phyloP scores from a whole-genome alignment of 441 rosid genomes.

The Mallotus japonicus region DNA sequence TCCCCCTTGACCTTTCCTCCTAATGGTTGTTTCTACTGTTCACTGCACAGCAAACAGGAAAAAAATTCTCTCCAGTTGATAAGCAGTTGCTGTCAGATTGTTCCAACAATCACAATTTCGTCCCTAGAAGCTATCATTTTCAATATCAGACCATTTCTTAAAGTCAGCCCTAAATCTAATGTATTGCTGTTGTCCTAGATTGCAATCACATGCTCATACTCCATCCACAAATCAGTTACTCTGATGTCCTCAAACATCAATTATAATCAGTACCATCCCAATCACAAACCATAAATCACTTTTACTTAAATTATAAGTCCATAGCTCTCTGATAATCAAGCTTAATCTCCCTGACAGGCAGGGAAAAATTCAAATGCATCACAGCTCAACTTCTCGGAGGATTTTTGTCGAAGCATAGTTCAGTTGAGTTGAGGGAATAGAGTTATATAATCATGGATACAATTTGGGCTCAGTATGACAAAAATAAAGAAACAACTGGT shows the following conservation, averaged over 20 bases:
- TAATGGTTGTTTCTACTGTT: not conserved
- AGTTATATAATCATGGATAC: not conserved
- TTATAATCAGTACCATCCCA: not conserved
- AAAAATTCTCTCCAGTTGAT: not conserved
- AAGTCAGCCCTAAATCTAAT: conserved; percentile 1
- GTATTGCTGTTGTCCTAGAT: not conserved
- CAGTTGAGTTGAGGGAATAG: not conserved
- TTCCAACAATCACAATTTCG: too few relatives aligned
- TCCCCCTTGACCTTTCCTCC: too few relatives aligned
- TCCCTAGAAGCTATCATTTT: too few relatives aligned
- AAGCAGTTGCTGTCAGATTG: too few relatives aligned
- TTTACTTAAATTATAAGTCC: not conserved
- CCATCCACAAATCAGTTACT: too few relatives aligned
- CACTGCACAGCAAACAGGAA: not conserved
- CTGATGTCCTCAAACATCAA: not conserved
- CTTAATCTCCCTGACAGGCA: not conserved
- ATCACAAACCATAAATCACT: not conserved
- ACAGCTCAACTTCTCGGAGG: not conserved
- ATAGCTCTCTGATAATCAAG: not conserved
- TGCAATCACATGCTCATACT: too few relatives aligned
- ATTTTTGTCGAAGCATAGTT: not conserved
- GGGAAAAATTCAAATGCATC: not conserved
- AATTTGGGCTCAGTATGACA: not conserved
- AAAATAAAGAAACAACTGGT: not conserved
- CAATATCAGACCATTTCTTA: too few relatives aligned